phyloP scores from a whole-genome alignment of 1,284 basidiomycete species.

The Volvariella volvacea region DNA sequence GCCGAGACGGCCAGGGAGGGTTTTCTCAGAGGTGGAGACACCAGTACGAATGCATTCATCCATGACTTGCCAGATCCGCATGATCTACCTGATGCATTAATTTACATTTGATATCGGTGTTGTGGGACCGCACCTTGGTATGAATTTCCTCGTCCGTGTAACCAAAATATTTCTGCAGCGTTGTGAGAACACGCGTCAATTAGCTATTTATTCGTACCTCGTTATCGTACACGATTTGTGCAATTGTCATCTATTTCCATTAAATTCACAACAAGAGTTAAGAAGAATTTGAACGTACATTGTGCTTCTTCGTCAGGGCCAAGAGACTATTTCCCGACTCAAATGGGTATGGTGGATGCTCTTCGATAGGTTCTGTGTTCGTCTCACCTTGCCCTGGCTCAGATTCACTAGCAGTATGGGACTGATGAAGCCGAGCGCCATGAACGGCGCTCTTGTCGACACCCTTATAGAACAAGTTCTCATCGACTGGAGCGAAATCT shows the following conservation, averaged over 20 bases:
- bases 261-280: conserved; percentile 1
- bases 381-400: neutral
- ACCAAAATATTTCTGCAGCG: conserved; percentile 54
- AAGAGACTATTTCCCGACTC: conserved; percentile 75
- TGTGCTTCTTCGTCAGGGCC: conserved; percentile 75
- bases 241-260: conserved; percentile 72
- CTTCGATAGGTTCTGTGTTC: conserved; percentile 10
- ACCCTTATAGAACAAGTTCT: conserved; percentile 96
- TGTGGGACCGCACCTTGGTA: conserved; percentile 45
- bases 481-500: conserved; percentile 54
- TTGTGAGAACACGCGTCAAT: neutral
- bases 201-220: conserved; percentile 37
- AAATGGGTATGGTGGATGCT: conserved; percentile 79
- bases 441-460: conserved; percentile 81
- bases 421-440: conserved; percentile 70
- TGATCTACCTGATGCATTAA: conserved; percentile 35
- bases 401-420: conserved; percentile 34
- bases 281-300: conserved; percentile 43
- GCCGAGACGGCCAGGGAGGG: conserved; percentile 80
- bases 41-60: conserved; percentile 89
- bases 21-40: conserved; percentile 72
- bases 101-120: conserved; percentile 10
- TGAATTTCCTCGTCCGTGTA: conserved; percentile 73
- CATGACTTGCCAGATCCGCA: conserved; percentile 89
- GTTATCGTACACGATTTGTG: conserved; percentile 94